Percentiles rank a stretch among this genome's conserved stretches.
Conservation (phyloP, 73 alveolate species). For the Uronychia setigera region DNA sequence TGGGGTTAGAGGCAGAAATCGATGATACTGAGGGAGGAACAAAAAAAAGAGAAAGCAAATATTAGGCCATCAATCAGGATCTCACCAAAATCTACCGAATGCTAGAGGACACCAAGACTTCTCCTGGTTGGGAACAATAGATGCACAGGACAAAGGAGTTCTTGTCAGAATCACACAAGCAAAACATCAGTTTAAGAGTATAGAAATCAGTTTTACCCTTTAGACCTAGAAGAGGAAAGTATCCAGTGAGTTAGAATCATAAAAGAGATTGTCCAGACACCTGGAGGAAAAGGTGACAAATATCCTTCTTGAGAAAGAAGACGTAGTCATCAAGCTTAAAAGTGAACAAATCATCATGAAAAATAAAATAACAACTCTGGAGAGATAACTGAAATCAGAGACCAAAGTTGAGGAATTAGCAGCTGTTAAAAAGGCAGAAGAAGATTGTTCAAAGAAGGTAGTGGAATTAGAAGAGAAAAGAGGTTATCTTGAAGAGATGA, state of each 20-base stretch:
- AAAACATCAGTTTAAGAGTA: not conserved
- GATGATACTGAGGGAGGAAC: not conserved
- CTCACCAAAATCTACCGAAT: not conserved
- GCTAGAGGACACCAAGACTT: not conserved
- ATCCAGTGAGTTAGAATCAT: conserved; percentile 3
- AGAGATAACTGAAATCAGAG: not conserved
- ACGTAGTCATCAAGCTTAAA: conserved; percentile 11
- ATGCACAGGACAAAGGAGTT: not conserved
- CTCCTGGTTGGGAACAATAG: not conserved
- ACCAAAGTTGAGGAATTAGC: not conserved
- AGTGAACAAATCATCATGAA: conserved; percentile 1
- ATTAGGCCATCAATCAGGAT: not conserved
- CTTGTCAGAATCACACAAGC: not conserved
- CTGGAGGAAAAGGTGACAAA: conserved; percentile 12
- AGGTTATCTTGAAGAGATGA: not conserved
- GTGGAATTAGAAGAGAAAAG: not conserved
- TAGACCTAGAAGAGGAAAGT: not conserved
- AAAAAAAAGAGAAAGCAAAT: not conserved
- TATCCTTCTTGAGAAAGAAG: conserved; percentile 19
- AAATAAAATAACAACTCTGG: not conserved
- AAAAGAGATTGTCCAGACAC: conserved; percentile 1
- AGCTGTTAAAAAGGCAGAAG: not conserved
- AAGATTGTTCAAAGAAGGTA: not conserved
- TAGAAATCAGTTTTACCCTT: not conserved
- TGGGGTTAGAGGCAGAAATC: not conserved